These are phyloP conservation scores for Auriscalpium microsporum DNA, from an alignment of 768 basidiomycete species.

Conservation along the genomic window DNA sequence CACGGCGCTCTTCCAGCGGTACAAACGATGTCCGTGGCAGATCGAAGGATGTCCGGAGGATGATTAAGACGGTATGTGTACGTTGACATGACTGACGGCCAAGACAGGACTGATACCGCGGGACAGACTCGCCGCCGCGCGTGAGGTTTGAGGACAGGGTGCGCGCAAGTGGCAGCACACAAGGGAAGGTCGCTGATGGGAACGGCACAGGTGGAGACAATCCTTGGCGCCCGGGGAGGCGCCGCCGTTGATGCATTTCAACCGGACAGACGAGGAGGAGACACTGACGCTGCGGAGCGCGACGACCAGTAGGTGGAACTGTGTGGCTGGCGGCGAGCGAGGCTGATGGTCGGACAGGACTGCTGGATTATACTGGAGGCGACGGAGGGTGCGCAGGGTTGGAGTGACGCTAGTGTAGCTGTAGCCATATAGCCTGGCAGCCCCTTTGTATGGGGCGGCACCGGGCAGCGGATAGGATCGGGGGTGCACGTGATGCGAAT, in stretches of 20 bases:
- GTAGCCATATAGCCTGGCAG: no score
- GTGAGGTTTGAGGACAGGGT: constrained; percentile 69
- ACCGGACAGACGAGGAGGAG: constrained; percentile 72
- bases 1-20: constrained; percentile 80
- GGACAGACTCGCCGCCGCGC: constrained; percentile 61
- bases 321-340: constrained; percentile 2
- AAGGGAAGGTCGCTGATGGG: neutral
- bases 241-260: constrained; percentile 73
- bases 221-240: constrained; percentile 68
- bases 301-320: constrained; percentile 49
- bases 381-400: constrained; percentile 67
- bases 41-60: constrained; percentile 74
- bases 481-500: no score
- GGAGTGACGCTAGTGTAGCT: constrained; percentile 57
- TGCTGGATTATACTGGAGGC: constrained; percentile 70
- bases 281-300: constrained; percentile 58
- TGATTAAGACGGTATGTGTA: constrained; percentile 63
- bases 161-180: constrained; percentile 8
- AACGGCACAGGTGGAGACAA: constrained; percentile 60
- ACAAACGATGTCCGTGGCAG: constrained; percentile 89
- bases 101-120: neutral
- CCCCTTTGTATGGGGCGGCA: no score
- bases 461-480: no score
- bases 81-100: neutral
- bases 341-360: constrained; percentile 25